A percentile compares a stretch with the other conserved stretches of the same genome.
phyloP scores from a whole-genome alignment of 805 yeast genomes.

The Myxozyma udenii region DNA sequence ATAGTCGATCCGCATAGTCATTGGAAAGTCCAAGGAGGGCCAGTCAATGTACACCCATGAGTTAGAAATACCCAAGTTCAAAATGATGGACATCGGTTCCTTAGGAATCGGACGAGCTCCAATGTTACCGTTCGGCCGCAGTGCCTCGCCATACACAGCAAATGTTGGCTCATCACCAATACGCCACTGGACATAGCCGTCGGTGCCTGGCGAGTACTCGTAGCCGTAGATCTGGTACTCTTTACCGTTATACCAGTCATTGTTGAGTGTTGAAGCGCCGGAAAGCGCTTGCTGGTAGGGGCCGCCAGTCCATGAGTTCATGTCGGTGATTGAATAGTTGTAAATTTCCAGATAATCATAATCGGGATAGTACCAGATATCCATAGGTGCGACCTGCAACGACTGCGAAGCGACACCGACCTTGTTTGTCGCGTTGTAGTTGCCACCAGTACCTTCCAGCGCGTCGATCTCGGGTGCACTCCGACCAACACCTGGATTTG shows the following conservation, averaged over 20 bases:
- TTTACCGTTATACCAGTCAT: slow-evolving; percentile 71
- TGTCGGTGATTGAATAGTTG: slow-evolving; percentile 64
- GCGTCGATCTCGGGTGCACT: slow-evolving; percentile 96
- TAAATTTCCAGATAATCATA: slow-evolving; percentile 72
- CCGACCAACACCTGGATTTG: slow-evolving; percentile 81
- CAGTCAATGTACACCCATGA: slow-evolving; percentile 95
- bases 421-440: slow-evolving; percentile 40
- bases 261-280: slow-evolving; percentile 72
- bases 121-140: slow-evolving; percentile 88
- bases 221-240: slow-evolving; percentile 69
- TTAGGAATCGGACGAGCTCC: slow-evolving; percentile 76
- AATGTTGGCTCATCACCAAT: slow-evolving; percentile 78
- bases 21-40: slow-evolving; percentile 71
- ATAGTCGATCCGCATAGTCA: slow-evolving; percentile 70
- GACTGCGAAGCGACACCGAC: slow-evolving; percentile 78
- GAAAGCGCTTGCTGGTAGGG: slow-evolving; percentile 93
- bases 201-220: slow-evolving; percentile 68
- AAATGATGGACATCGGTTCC: slow-evolving; percentile 88
- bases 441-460: slow-evolving; percentile 70
- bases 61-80: slow-evolving; percentile 87
- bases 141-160: slow-evolving; percentile 67
- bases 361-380: slow-evolving; percentile 91
- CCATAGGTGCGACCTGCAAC: slow-evolving; percentile 87
- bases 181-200: slow-evolving; percentile 82
- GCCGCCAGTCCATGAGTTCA: slow-evolving; percentile 90